phyloP scores from a whole-genome alignment of 2,329 filamentous ascomycete species.

The Plectosphaerella sp. region DNA sequence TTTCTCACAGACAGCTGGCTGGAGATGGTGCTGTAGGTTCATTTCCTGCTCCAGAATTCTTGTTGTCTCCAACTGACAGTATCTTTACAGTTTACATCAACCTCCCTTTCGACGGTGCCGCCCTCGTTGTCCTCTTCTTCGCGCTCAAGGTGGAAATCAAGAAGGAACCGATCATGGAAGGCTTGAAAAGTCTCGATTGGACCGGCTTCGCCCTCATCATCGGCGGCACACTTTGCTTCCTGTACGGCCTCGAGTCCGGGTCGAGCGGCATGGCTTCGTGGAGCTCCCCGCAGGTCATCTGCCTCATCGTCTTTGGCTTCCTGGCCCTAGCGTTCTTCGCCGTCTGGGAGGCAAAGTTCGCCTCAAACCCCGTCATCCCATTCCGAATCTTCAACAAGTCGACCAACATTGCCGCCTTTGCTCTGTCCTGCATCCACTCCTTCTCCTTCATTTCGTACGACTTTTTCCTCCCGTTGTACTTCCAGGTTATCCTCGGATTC shows the following conservation, averaged over 20 bases:
- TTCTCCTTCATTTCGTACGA: conserved; percentile 51
- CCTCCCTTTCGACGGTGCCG: conserved; percentile 30
- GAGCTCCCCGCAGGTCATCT: conserved; percentile 46
- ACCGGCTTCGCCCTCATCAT: conserved; percentile 51
- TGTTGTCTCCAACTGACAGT: neutral
- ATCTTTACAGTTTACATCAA: conserved; percentile 35
- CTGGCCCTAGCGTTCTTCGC: conserved; percentile 37
- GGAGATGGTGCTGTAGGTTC: conserved; percentile 51
- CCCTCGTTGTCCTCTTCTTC: conserved; percentile 25
- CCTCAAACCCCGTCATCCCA: conserved; percentile 54
- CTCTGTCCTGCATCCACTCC: conserved; percentile 21
- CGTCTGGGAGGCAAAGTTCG: conserved; percentile 48
- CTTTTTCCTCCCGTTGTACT: conserved; percentile 59
- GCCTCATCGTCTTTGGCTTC: conserved; percentile 44
- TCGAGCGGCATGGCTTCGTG: conserved; percentile 44
- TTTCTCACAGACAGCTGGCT: conserved; percentile 50
- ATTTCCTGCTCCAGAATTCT: neutral
- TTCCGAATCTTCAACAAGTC: conserved; percentile 42
- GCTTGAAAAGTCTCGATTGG: conserved; percentile 47
- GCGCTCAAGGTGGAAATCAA: conserved; percentile 51
- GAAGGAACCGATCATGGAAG: conserved; percentile 46
- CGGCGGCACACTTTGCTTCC: conserved; percentile 52
- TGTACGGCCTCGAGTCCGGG: conserved; percentile 58
- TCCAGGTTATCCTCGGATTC: conserved; percentile 51
- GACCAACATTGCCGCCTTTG: conserved; percentile 46